These are phyloP conservation scores for Acer saccharum DNA, from an alignment of 345 rosid genomes.

Conservation along the genomic window DNA sequence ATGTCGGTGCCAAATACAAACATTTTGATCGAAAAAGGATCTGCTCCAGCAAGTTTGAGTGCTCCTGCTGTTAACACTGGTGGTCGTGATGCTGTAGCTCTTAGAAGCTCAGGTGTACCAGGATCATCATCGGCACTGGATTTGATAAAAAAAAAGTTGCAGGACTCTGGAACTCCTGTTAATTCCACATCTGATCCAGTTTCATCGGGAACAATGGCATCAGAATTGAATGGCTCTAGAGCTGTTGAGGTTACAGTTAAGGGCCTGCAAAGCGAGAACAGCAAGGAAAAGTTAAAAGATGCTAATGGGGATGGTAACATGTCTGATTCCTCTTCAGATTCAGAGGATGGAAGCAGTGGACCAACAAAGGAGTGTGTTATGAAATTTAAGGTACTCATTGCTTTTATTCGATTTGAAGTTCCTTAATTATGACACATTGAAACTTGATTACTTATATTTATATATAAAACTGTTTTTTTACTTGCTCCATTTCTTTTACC, in stretches of 20 bases:
- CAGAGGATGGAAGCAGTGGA: slow-evolving; percentile 84
- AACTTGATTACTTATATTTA: not conserved
- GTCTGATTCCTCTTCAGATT: slow-evolving; percentile 91
- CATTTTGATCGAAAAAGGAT: slow-evolving; percentile 51
- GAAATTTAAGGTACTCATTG: slow-evolving; percentile 73
- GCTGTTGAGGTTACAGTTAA: slow-evolving; percentile 56
- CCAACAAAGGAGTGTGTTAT: slow-evolving; percentile 78
- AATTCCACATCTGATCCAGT: slow-evolving; percentile 48
- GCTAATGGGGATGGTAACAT: slow-evolving; percentile 61
- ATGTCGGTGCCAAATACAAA: slow-evolving; percentile 40
- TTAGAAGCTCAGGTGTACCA: slow-evolving; percentile 51
- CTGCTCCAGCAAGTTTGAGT: slow-evolving; percentile 59
- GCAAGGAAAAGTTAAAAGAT: slow-evolving; percentile 70
- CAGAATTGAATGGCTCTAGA: slow-evolving; percentile 72
- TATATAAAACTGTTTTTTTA: not conserved
- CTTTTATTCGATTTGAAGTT: slow-evolving; percentile 4
- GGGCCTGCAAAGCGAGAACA: slow-evolving; percentile 61
- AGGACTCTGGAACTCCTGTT: slow-evolving; percentile 73
- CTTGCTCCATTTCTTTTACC: not conserved
- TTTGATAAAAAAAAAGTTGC: slow-evolving; percentile 90
- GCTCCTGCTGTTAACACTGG: slow-evolving; percentile 81
- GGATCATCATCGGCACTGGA: slow-evolving; percentile 83
- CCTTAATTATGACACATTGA: not conserved
- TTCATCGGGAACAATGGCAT: slow-evolving; percentile 39
- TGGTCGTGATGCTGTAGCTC: slow-evolving; percentile 79